These are phyloP conservation scores for Fusarium oligoseptatum DNA, from an alignment of 2,329 filamentous ascomycete species.

Conservation along the genomic window DNA sequence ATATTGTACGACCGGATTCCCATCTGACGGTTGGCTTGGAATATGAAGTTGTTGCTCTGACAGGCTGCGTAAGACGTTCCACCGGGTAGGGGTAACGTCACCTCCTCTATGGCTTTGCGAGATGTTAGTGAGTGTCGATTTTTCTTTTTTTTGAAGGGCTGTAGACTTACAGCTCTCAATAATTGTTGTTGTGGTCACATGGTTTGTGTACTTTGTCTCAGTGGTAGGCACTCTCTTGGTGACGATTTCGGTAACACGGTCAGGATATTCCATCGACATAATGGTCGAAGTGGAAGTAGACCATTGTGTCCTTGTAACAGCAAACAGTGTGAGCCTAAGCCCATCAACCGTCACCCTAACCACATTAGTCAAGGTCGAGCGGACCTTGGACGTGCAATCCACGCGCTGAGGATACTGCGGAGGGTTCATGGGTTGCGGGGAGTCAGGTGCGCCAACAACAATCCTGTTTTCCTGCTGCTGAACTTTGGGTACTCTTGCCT, in stretches of 20 bases:
- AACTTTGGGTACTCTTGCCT: background rate
- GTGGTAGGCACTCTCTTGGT: background rate
- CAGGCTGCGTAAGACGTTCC: background rate
- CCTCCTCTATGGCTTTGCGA: background rate
- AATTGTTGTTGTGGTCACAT: background rate
- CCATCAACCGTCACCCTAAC: background rate
- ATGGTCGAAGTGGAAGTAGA: background rate
- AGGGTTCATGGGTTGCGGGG: background rate
- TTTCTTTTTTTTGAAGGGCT: too few relatives aligned
- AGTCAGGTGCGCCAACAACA: background rate
- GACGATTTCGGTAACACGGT: background rate
- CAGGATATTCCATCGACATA: background rate
- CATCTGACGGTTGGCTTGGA: background rate
- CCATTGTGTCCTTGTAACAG: background rate
- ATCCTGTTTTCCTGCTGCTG: background rate
- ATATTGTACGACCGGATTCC: background rate
- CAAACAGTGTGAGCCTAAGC: background rate
- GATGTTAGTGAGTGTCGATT: background rate
- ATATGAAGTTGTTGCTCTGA: background rate
- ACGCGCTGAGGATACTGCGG: background rate
- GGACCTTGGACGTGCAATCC: slow-evolving; percentile 6
- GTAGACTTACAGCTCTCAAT: background rate
- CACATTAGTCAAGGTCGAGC: background rate
- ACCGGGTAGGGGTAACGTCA: background rate
- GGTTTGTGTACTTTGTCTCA: background rate